Evolutionary conservation across 2,329 filamentous ascomycete genomes (phyloP).

Genomic region (Sporothrix pallida): DNA sequence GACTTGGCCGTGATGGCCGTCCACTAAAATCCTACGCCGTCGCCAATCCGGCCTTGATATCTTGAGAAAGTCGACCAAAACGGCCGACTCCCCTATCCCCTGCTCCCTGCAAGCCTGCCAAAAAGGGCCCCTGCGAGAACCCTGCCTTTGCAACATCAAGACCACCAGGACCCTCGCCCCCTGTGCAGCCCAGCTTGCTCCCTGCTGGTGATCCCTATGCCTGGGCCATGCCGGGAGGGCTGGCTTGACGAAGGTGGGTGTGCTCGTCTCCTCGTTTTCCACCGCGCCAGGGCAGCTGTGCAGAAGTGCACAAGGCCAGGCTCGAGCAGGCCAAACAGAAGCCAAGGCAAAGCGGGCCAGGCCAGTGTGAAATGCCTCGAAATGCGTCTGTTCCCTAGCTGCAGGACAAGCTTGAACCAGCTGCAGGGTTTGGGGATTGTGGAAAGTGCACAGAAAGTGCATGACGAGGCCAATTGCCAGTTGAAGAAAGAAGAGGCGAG

Average conservation of each 20-base stretch:
- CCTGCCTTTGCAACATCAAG: background rate
- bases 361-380: background rate
- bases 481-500: slow-evolving; percentile 20
- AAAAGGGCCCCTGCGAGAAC: slow-evolving; percentile 13
- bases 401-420: slow-evolving; percentile 12
- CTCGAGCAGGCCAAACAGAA: background rate
- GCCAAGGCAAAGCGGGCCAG: background rate
- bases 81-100: slow-evolving; percentile 20
- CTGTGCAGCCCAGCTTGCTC: background rate
- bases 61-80: background rate
- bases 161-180: background rate
- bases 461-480: slow-evolving; percentile 15
- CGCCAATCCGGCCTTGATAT: background rate
- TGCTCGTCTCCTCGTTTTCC: slow-evolving; percentile 17
- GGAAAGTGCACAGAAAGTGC: background rate
- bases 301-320: background rate
- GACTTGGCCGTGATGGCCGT: background rate
- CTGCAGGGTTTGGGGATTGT: background rate
- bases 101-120: slow-evolving; percentile 4
- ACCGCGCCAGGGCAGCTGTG: slow-evolving; percentile 12
- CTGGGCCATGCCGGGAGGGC: background rate
- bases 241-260: background rate
- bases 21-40: slow-evolving; percentile 1
- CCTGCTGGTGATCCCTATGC: slow-evolving; percentile 19
- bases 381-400: slow-evolving; percentile 16